Percentiles rank a stretch among this genome's conserved stretches.
Evolutionary conservation across 225 moss, liverwort and hornwort genomes (phyloP).

Genomic region (Bryum argenteum): DNA sequence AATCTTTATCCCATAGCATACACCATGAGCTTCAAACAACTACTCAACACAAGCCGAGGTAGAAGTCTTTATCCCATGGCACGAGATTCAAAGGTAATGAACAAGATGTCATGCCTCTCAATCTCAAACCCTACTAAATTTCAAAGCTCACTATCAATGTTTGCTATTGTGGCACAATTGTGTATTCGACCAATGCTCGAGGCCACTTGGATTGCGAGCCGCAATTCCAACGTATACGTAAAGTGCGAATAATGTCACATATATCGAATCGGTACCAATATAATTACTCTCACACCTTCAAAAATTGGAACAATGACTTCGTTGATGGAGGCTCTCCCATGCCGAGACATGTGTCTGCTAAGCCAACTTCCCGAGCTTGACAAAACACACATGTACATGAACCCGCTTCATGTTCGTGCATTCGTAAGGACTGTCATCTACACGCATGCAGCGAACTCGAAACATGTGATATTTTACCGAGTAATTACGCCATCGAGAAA

Average conservation of each 20-base stretch:
- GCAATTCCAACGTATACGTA: constrained; percentile 26
- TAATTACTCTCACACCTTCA: constrained; percentile 63
- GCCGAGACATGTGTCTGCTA: constrained; percentile 34
- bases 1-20: too few species aligned
- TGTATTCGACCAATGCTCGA: constrained; percentile 32
- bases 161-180: too few species aligned
- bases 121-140: too few species aligned
- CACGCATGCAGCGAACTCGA: background rate
- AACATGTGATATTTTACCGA: background rate
- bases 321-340: constrained; percentile 33
- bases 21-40: too few species aligned
- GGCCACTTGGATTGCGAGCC: constrained; percentile 39
- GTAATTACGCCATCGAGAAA: background rate
- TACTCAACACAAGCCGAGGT: too few species aligned
- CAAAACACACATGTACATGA: constrained; percentile 3
- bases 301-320: constrained; percentile 34
- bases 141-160: too few species aligned
- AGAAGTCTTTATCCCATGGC: too few species aligned
- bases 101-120: too few species aligned
- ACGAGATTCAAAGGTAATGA: too few species aligned
- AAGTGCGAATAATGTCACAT: constrained; percentile 41
- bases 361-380: background rate
- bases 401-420: background rate
- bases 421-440: constrained; percentile 20
- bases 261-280: constrained; percentile 49